These are phyloP conservation scores for Calocybe gangraenosa DNA, from an alignment of 768 basidiomycete species.

Conservation along the genomic window DNA sequence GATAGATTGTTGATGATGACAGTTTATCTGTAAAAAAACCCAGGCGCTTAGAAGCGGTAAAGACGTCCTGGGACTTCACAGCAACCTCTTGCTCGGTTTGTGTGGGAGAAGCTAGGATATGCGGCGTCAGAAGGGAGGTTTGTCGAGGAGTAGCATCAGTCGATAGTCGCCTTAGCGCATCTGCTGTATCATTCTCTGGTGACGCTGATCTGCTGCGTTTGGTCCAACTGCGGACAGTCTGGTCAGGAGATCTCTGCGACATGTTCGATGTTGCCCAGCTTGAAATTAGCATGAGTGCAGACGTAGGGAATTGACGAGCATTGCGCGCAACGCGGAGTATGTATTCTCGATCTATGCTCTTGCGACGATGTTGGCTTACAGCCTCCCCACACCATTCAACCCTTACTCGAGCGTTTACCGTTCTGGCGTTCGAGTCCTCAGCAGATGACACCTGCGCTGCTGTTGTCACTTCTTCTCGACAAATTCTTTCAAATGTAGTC, in stretches of 20 bases:
- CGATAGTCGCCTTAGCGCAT: slow-evolving; percentile 38
- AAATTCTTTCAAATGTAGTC: slow-evolving; percentile 82
- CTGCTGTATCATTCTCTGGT: slow-evolving; percentile 28
- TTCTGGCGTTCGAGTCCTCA: slow-evolving; percentile 79
- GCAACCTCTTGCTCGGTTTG: no score
- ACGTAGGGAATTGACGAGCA: no score
- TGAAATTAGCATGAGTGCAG: no score
- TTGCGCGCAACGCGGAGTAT: no score
- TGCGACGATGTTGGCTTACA: background rate
- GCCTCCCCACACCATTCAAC: background rate
- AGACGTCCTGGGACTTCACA: no score
- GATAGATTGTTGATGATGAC: slow-evolving; percentile 33
- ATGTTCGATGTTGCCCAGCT: slow-evolving; percentile 26
- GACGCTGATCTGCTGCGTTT: slow-evolving; percentile 29
- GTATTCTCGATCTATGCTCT: no score
- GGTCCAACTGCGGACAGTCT: slow-evolving; percentile 22
- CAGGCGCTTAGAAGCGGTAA: no score
- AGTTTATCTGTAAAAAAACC: slow-evolving; percentile 42
- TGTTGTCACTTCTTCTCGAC: slow-evolving; percentile 65
- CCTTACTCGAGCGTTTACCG: slow-evolving; percentile 41
- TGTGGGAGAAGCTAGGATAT: no score
- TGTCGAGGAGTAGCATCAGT: slow-evolving; percentile 48
- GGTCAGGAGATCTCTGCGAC: slow-evolving; percentile 37
- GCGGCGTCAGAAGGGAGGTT: slow-evolving; percentile 27
- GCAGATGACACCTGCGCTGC: slow-evolving; percentile 95